Percentiles rank a stretch among this genome's conserved stretches.
These are phyloP conservation scores for Ophiostoma sp. DNA, from an alignment of 2,329 filamentous ascomycete species.

Conservation along the genomic window DNA sequence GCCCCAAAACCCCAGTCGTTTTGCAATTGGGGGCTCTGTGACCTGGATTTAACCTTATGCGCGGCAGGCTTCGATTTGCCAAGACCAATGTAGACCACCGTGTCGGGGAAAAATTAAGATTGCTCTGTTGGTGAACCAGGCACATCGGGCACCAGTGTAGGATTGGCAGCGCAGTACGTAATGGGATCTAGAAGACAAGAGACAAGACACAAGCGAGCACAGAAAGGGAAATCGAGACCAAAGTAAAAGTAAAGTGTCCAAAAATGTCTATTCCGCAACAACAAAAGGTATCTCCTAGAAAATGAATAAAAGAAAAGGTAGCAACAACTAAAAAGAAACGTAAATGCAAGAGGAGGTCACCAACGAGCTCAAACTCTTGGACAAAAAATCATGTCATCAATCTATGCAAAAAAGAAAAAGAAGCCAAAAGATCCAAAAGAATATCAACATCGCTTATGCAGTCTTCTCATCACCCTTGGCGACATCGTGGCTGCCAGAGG, in stretches of 20 bases:
- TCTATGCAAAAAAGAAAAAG: not conserved
- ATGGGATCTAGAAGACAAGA: not conserved
- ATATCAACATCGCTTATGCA: not conserved
- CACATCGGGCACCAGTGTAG: not conserved
- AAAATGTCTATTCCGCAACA: slow-evolving; percentile 1
- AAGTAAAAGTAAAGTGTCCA: not conserved
- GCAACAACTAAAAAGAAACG: not conserved
- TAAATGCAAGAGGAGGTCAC: slow-evolving; percentile 16
- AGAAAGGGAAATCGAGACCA: not conserved
- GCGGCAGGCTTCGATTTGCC: not conserved
- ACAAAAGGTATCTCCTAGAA: slow-evolving; percentile 12
- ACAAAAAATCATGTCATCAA: not conserved
- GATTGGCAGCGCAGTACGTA: not conserved
- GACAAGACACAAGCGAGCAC: not conserved
- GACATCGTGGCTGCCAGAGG: not conserved
- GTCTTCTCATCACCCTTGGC: slow-evolving; percentile 8
- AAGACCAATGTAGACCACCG: not conserved
- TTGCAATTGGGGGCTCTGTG: too few species aligned
- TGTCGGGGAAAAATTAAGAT: not conserved
- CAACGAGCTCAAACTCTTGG: not conserved
- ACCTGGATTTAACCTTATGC: not conserved
- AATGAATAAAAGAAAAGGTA: not conserved
- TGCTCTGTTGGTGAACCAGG: not conserved
- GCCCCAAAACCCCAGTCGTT: not conserved
- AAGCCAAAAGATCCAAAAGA: not conserved